Evolutionary conservation across 23 red algal species (phyloP), one percentile per base, ranked within the genome.

Genomic region (Cyanidioschyzon merolae): DNA sequence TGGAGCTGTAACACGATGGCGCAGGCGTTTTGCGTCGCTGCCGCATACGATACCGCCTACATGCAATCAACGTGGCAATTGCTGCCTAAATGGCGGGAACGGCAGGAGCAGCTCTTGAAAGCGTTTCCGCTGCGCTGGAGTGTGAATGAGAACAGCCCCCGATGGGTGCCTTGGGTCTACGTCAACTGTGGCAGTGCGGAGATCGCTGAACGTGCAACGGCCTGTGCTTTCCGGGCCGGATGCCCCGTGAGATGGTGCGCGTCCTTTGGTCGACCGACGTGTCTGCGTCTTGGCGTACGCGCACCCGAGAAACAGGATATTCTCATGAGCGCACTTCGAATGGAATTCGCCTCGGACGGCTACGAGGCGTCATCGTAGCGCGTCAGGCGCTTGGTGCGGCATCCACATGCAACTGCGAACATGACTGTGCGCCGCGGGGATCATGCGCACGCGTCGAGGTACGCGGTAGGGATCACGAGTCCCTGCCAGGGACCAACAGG

Each of bases 111-210:
- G 27, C 67, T 84, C 21, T 38, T 91, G 36, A 39, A 39, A 2
- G 45, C 57, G 45, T 37, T 71, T 35, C 36, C 40, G 40, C 29
- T 98, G 39, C 87, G 88, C 26, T 98, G 94, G 94, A 38, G 26
- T 68, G 80, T 87, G 25, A 86, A 91, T 77, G 83, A 86, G 1
- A 31, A 74, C 21, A 80, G 58, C 16, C 86, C 86, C 0, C 0
- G 39, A 26, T 98, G 94, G 94, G 85, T 98, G 34, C 94, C 94
- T 0, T 98, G 89, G 88, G 78, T 98, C 1, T 98, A 85, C 71
- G 85, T 90, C 16, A 63, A 85, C 39, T 84, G 82, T 57, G 79
- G 79, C 51, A 67, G 74, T 38, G 87, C 57, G 24, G 74, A 81
- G 37, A 68, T 76, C 21, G 94, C 87, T 7, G 81, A 68, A 45